These are phyloP conservation scores for Evansstolkia leycettana DNA, from an alignment of 495 filamentous ascomycete genomes.

Conservation along the genomic window DNA sequence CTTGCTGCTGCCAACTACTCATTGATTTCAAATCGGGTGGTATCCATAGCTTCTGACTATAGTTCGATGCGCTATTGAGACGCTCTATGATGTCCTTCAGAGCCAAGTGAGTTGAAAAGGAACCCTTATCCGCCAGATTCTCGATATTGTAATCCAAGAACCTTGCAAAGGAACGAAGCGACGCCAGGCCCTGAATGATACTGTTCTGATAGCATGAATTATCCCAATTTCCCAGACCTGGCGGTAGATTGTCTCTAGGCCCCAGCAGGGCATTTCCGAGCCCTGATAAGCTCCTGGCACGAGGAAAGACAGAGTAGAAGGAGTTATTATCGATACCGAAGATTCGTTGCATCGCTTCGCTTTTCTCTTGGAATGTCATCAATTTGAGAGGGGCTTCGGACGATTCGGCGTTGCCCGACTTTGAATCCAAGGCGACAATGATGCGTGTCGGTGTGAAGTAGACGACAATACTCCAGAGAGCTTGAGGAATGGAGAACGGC, in stretches of 20 bases:
- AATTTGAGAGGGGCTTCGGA: constrained; percentile 7
- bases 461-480: constrained; percentile 52
- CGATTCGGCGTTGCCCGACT: constrained; percentile 15
- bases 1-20: constrained; percentile 92
- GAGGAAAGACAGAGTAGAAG: constrained; percentile 37
- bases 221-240: constrained; percentile 81
- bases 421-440: constrained; percentile 45
- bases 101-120: constrained; percentile 38
- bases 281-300: constrained; percentile 28
- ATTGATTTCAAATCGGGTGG: constrained; percentile 68
- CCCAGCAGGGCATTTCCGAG: constrained; percentile 30
- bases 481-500: constrained; percentile 14
- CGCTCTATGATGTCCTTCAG: constrained; percentile 51
- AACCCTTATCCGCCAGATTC: constrained; percentile 18
- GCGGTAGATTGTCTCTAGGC: constrained; percentile 34
- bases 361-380: constrained; percentile 38
- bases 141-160: constrained; percentile 39
- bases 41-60: constrained; percentile 66
- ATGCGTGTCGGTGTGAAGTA: constrained; percentile 46
- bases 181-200: constrained; percentile 75
- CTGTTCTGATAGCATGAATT: constrained; percentile 99
- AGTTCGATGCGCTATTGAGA: constrained; percentile 53
- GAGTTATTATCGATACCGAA: constrained; percentile 49
- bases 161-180: constrained; percentile 48
- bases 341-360: constrained; percentile 52